Evolutionary conservation across 495 filamentous ascomycete genomes (phyloP), one percentile per base, ranked within the genome.

Genomic region (Xylaria sp.): DNA sequence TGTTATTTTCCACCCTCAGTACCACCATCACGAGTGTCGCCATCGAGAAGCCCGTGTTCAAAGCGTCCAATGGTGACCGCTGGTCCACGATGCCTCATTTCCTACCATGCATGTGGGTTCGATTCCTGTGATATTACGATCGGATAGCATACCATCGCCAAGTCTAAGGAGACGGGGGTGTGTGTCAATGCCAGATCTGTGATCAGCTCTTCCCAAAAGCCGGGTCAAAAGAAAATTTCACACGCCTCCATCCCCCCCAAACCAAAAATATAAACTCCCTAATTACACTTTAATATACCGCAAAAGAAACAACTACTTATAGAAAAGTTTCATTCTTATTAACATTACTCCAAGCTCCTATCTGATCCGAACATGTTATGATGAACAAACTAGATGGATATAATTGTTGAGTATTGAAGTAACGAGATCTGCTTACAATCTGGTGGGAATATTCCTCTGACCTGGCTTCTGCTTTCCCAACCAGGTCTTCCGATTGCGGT

Each of bases 21-120:
- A 21, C 21, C n/a, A n/a, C 35, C 46, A 67, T 53, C 48, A 9
- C 35, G 17, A 43, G 35, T 67, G 48, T 67, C 63, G 35, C 63
- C 63, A 67, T 55, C 63, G 14, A 53, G 5, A 14, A 11, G 4
- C 35, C 33, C 63, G 4, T 40, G n/a, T 17, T 4, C 50, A 55
- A 55, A 43, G 19, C 33, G 12, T 43, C 64, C 48, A 43, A 67
- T 67, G 33, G 64, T 55, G 48, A 31, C 48, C 1, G 21, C 35
- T 48, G 31, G 8, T 29, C 64, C 64, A 67, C 35, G 64, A 53
- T 40, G 21, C 64, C 50, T 67, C 64, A 67, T 67, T 43, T 67
- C 64, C 14, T 29, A 37, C 44, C 44, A 29, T 48, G 46, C 31
- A 53, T 19, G 46, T 67, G 63, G 63, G 12, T 29, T 67, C 63